Evolutionary conservation across 768 basidiomycete genomes (phyloP).

Genomic region (Kwoniella sp.): DNA sequence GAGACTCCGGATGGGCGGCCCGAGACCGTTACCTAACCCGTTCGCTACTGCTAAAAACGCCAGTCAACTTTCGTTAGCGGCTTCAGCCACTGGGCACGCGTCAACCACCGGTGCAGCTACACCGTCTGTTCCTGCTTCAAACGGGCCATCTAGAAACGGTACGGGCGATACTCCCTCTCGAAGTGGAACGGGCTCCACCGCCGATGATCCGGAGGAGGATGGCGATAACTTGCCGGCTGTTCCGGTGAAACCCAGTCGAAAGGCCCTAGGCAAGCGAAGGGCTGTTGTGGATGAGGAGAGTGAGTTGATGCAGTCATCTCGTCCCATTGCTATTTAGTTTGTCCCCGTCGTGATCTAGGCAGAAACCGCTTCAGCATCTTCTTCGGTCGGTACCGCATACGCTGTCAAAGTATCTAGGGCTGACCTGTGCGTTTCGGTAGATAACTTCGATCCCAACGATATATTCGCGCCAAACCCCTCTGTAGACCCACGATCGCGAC

Average conservation of each 20-base stretch:
- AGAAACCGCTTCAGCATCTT: no score
- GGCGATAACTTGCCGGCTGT: conserved; percentile 34
- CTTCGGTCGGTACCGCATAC: no score
- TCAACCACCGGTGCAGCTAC: conserved; percentile 6
- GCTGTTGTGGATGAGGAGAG: conserved; percentile 60
- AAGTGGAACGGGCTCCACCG: conserved; percentile 20
- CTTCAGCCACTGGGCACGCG: conserved; percentile 4
- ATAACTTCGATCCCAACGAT: conserved; percentile 64
- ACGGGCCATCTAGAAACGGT: conserved; percentile 11
- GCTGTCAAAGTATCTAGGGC: no score
- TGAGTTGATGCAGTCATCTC: conserved; percentile 58
- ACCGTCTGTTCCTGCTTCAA: conserved; percentile 4
- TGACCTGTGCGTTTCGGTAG: conserved; percentile 55
- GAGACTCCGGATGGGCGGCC: conserved; percentile 8
- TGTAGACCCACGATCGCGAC: conserved; percentile 7
- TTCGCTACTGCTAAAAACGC: conserved; percentile 26
- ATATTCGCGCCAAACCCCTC: conserved; percentile 60
- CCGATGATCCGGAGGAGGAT: conserved; percentile 32
- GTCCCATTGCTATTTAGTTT: no score
- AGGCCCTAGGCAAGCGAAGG: conserved; percentile 82
- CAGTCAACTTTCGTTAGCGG: conserved; percentile 16
- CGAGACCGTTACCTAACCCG: conserved; percentile 47
- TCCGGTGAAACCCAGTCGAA: conserved; percentile 73
- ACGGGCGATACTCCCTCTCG: conserved; percentile 23
- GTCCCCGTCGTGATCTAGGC: no score